Conservation (phyloP, 768 basidiomycete genomes). For the Pulveroboletus ravenelii region DNA sequence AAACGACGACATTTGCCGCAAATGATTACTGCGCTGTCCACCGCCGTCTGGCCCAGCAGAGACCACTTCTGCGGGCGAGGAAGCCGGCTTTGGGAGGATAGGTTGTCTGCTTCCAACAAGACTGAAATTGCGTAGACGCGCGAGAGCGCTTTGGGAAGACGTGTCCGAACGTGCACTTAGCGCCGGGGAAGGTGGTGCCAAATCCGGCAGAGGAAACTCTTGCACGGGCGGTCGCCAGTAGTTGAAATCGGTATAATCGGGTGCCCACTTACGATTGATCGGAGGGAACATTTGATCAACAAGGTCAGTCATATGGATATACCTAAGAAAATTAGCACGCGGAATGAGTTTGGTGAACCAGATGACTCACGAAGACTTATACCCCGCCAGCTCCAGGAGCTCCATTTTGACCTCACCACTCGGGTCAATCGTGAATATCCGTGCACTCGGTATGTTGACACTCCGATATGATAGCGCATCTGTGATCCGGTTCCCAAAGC, state of each 20-base stretch:
- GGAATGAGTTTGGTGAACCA: neutral
- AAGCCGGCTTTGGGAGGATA: conserved; percentile 23
- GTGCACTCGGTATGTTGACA: conserved; percentile 88
- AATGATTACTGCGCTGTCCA: conserved; percentile 37
- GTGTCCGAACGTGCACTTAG: conserved; percentile 91
- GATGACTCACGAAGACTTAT: conserved; percentile 81
- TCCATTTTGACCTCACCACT: conserved; percentile 96
- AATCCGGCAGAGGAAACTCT: conserved; percentile 73
- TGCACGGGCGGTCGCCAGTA: conserved; percentile 86
- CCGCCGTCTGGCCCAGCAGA: neutral
- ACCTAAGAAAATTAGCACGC: conserved; percentile 41
- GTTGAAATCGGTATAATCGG: conserved; percentile 95
- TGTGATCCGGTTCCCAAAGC: conserved; percentile 97
- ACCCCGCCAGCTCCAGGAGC: conserved; percentile 91
- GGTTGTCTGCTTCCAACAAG: conserved; percentile 51
- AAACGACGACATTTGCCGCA: conserved; percentile 73
- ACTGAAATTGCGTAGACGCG: conserved; percentile 74
- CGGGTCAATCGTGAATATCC: conserved; percentile 97
- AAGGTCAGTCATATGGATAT: conserved; percentile 99
- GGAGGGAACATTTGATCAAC: conserved; percentile 99
- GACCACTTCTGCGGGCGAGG: conserved; percentile 20
- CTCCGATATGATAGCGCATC: conserved; percentile 97
- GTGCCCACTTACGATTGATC: conserved; percentile 80
- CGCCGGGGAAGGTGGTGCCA: conserved; percentile 86
- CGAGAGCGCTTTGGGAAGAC: conserved; percentile 66